phyloP scores from a whole-genome alignment of 2,329 filamentous ascomycete genomes.

The Ophiocordyceps camponoti-floridani region DNA sequence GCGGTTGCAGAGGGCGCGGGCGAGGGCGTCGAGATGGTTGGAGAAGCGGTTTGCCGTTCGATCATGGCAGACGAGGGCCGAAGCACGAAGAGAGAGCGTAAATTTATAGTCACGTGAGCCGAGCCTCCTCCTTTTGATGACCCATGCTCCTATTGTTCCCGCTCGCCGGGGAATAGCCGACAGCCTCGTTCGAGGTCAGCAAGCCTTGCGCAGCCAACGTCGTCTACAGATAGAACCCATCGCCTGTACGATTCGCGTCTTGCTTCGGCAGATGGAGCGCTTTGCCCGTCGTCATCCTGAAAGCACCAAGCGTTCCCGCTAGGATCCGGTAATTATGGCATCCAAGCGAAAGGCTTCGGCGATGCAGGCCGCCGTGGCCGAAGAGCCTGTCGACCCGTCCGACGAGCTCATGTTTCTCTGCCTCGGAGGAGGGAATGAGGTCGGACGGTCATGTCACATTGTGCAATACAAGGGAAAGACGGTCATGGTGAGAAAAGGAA shows the following conservation, averaged over 20 bases:
- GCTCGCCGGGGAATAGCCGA: neutral
- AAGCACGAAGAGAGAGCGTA: constrained; percentile 15
- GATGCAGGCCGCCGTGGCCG: constrained; percentile 46
- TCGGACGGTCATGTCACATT: constrained; percentile 92
- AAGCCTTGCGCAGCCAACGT: neutral
- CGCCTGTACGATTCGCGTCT: too few relatives aligned
- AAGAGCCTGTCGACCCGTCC: constrained; percentile 80
- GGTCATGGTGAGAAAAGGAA: constrained; percentile 57
- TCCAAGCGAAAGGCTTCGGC: constrained; percentile 77
- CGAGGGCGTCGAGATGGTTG: constrained; percentile 9
- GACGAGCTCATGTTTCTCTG: constrained; percentile 92
- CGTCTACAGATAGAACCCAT: too few relatives aligned
- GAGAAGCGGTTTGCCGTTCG: constrained; percentile 8
- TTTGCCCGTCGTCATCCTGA: neutral
- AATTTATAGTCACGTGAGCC: constrained; percentile 25
- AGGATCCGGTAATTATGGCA: constrained; percentile 45
- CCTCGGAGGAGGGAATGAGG: constrained; percentile 89
- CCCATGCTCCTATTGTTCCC: neutral
- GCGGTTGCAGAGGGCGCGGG: constrained; percentile 5
- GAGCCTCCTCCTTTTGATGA: neutral
- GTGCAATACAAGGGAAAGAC: constrained; percentile 99
- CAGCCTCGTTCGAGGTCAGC: neutral
- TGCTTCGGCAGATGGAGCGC: neutral
- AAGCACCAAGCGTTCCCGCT: too few relatives aligned
- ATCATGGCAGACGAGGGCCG: constrained; percentile 12